Evolutionary conservation across 768 basidiomycete genomes (phyloP).

Genomic region (Lyophyllum semitale): DNA sequence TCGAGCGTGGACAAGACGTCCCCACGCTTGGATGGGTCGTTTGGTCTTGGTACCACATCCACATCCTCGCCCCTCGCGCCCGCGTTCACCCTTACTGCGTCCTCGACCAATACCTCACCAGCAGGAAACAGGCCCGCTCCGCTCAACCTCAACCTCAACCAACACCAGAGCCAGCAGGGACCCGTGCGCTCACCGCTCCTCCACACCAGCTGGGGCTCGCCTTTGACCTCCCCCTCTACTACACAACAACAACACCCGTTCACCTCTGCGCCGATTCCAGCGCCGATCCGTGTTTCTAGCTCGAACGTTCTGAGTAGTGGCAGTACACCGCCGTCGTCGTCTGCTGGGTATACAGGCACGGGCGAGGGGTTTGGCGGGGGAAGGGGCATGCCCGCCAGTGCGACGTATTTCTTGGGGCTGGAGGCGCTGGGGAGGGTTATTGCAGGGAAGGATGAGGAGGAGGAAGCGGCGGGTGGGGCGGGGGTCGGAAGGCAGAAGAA

Average conservation of each 20-base stretch:
- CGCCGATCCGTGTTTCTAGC: too few relatives aligned
- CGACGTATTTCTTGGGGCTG: slow-evolving; percentile 3
- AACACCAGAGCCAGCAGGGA: slow-evolving; percentile 1
- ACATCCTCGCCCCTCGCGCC: background rate
- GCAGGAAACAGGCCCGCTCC: slow-evolving; percentile 28
- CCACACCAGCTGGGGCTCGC: slow-evolving; percentile 41
- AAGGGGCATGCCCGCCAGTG: slow-evolving; percentile 5
- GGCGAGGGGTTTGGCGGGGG: slow-evolving; percentile 6
- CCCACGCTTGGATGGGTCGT: background rate
- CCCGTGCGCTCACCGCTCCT: slow-evolving; percentile 34
- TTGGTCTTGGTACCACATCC: background rate
- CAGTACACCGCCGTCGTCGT: background rate
- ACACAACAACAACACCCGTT: too few relatives aligned
- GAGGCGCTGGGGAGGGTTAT: background rate
- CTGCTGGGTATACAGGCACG: slow-evolving; percentile 8
- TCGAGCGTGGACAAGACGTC: slow-evolving; percentile 25
- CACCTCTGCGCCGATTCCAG: too few relatives aligned
- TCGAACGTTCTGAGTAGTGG: too few relatives aligned
- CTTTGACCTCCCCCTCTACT: slow-evolving; percentile 16
- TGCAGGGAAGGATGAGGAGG: slow-evolving; percentile 1
- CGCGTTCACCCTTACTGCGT: background rate
- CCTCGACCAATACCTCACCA: background rate
- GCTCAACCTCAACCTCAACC: slow-evolving; percentile 20
- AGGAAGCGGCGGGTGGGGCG: background rate
- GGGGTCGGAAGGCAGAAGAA: background rate